A percentile compares a stretch with the other conserved stretches of the same genome.
Evolutionary conservation across 2,329 filamentous ascomycete species (phyloP).

Genomic region (Didymosphaeria variabile): DNA sequence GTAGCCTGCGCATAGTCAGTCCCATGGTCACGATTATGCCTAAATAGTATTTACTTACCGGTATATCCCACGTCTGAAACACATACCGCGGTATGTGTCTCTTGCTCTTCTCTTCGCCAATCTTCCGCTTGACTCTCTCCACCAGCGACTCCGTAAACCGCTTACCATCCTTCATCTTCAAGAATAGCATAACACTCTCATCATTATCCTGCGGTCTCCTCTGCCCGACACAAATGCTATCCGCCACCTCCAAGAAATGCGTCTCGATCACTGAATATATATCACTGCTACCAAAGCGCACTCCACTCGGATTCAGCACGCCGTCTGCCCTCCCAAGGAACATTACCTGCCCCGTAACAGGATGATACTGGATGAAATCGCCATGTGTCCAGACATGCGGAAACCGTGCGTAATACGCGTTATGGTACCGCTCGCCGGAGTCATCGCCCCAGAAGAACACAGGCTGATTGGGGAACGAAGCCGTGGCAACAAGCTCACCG

Average conservation of each 20-base stretch:
- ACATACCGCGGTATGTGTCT: constrained; percentile 81
- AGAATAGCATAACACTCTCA: constrained; percentile 67
- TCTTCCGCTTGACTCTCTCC: constrained; percentile 68
- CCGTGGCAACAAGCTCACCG: constrained; percentile 77
- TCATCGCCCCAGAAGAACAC: constrained; percentile 58
- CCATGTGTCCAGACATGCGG: constrained; percentile 80
- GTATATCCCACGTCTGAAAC: constrained; percentile 83
- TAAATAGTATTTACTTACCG: constrained; percentile 62
- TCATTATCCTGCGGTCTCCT: constrained; percentile 67
- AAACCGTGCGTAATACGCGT: constrained; percentile 58
- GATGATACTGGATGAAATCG: constrained; percentile 78
- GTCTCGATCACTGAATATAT: constrained; percentile 79
- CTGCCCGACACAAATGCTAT: constrained; percentile 84
- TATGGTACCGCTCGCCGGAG: constrained; percentile 54
- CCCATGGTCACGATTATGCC: background rate
- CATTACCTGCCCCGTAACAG: constrained; percentile 69
- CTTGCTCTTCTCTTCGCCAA: constrained; percentile 72
- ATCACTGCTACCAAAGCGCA: constrained; percentile 82
- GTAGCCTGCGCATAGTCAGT: constrained; percentile 66
- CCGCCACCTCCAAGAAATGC: constrained; percentile 70
- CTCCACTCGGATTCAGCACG: constrained; percentile 80
- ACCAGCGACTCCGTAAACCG: constrained; percentile 66
- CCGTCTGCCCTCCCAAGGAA: constrained; percentile 79
- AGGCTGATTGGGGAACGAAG: constrained; percentile 79
- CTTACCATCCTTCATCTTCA: constrained; percentile 67